Evolutionary conservation across 1,284 basidiomycete species (phyloP).

Genomic region (Thecaphora thlaspeos): DNA sequence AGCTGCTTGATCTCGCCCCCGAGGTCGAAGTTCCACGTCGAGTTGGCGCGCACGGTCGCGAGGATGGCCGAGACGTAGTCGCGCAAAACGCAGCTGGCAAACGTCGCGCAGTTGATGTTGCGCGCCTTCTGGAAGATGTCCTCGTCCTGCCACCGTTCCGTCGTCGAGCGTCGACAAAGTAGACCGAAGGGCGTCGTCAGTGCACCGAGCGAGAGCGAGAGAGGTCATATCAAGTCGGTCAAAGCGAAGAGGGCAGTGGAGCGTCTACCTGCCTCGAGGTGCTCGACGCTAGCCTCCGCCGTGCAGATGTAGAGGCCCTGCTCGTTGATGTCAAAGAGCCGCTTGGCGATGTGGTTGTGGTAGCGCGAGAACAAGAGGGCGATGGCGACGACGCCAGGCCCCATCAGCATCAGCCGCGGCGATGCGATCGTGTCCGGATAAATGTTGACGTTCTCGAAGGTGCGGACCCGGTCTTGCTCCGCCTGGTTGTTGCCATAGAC

Average conservation of each 20-base stretch:
- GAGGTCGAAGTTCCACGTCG: constrained; percentile 16
- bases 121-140: constrained; percentile 60
- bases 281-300: constrained; percentile 1
- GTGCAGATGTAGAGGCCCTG: constrained; percentile 9
- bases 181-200: too few relatives aligned
- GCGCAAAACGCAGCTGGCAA: constrained; percentile 17
- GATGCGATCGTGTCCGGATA: constrained; percentile 75
- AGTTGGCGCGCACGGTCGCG: constrained; percentile 19
- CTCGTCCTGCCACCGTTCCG: constrained; percentile 27
- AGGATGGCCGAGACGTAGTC: constrained; percentile 29
- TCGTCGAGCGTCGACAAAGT: too few relatives aligned
- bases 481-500: constrained; percentile 68
- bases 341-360: constrained; percentile 75
- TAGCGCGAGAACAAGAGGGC: constrained; percentile 65
- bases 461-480: constrained; percentile 64
- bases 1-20: constrained; percentile 17
- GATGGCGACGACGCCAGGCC: constrained; percentile 69
- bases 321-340: constrained; percentile 62
- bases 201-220: too few relatives aligned
- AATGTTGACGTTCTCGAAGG: constrained; percentile 60
- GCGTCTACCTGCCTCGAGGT: constrained; percentile 1
- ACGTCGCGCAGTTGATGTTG: constrained; percentile 24
- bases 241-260: too few relatives aligned
- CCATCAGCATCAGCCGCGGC: constrained; percentile 69
- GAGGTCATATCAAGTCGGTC: too few relatives aligned